Evolutionary conservation across 148 eudicot genomes (phyloP).

Genomic region (Fagopyrum tataricum): DNA sequence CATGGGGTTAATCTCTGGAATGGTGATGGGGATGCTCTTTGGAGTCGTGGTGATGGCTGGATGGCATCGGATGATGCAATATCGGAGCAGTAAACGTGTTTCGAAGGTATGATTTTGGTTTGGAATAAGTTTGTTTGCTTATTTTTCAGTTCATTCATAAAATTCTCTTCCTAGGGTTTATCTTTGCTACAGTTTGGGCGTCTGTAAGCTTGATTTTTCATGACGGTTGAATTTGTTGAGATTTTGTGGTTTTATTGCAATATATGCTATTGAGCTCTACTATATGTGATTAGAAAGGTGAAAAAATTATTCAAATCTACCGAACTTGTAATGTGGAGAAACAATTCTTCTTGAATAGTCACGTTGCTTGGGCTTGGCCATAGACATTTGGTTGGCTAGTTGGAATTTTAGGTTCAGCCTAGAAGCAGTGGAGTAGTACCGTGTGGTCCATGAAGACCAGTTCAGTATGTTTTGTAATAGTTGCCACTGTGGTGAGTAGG

Average conservation of each 20-base stretch:
- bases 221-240: not conserved
- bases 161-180: conserved; percentile 1
- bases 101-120: conserved; percentile 45
- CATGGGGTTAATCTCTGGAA: conserved; percentile 87
- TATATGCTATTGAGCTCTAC: not conserved
- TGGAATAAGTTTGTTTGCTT: not conserved
- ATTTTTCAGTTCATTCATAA: not conserved
- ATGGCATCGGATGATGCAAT: conserved; percentile 80
- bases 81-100: conserved; percentile 60
- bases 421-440: not conserved
- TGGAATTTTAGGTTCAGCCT: not conserved
- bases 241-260: not conserved
- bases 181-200: not conserved
- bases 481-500: not conserved
- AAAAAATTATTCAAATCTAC: not conserved
- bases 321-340: not conserved
- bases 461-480: not conserved
- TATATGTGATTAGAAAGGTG: not conserved
- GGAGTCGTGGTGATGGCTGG: conserved; percentile 91
- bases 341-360: not conserved
- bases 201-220: not conserved
- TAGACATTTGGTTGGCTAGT: not conserved
- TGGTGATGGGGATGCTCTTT: conserved; percentile 61
- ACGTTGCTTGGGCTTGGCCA: not conserved
- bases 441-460: not conserved